A percentile compares a stretch with the other conserved stretches of the same genome.
phyloP scores from a whole-genome alignment of 2,329 filamentous ascomycete genomes.

The Colletotrichum sp. region DNA sequence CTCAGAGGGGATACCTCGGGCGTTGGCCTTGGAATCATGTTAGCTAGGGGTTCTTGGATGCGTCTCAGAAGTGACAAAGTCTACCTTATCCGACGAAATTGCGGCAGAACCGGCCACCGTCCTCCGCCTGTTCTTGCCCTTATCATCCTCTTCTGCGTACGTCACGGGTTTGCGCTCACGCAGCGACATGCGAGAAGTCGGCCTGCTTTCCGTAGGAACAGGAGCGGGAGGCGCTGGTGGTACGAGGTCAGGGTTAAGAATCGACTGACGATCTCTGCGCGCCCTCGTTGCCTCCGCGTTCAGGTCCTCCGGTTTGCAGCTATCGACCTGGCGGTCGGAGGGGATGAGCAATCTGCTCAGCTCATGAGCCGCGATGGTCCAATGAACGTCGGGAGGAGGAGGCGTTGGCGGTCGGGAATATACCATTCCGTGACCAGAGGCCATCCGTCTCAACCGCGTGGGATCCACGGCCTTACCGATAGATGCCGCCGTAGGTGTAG shows the following conservation, averaged over 20 bases:
- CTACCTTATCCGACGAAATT: conserved; percentile 49
- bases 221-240: conserved; percentile 28
- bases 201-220: conserved; percentile 39
- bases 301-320: conserved; percentile 80
- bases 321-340: conserved; percentile 73
- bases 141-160: conserved; percentile 53
- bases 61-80: not conserved
- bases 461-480: conserved; percentile 78
- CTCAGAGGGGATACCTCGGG: conserved; percentile 32
- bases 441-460: conserved; percentile 67
- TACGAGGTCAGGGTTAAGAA: conserved; percentile 43
- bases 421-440: conserved; percentile 54
- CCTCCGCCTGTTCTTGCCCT: conserved; percentile 57
- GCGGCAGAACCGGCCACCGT: conserved; percentile 63
- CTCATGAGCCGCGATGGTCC: conserved; percentile 84
- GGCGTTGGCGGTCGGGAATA: conserved; percentile 61
- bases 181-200: conserved; percentile 72
- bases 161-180: conserved; percentile 69
- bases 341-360: conserved; percentile 85
- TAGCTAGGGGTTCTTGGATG: not conserved
- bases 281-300: conserved; percentile 69
- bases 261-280: conserved; percentile 69
- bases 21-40: conserved; percentile 32
- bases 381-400: conserved; percentile 82
- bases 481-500: conserved; percentile 87